Base-by-base conservation (phyloP, 2,329 filamentous ascomycete genomes). In the Fusarium nisikadoi region DNA sequence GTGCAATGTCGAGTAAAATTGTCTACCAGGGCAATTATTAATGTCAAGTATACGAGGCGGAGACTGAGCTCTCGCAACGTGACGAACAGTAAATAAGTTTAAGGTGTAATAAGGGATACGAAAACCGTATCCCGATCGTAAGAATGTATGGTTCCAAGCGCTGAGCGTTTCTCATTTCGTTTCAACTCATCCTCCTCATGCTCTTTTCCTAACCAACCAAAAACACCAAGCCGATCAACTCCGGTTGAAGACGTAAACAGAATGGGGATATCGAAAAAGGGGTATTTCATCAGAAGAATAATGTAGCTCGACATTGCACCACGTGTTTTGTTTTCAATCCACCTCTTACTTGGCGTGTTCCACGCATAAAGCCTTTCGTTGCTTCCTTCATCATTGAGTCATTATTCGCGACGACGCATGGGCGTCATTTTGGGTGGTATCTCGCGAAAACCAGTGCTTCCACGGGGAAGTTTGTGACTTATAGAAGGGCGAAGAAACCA, bases 401-500 rank as follows among this genome's bases (percentile, higher is more conserved):
- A 74, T 82, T 69, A 79, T 76, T 79, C 78, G 76, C 80, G 77
- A 75, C 67, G 78, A 77, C 74, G 76, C 74, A 75, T 74, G 64
- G 47, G 63, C 66, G 35, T 53, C 68, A 43, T 70, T 66, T 64
- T 45, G 38, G 23, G 36, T 35, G 54, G 55, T 57, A 41, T 50
- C 61, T 43, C 35, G 43, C 61, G 57, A 68, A 45, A 29, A 45
- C 61, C 62, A 60, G 55, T 59, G 71, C 70, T 70, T 76, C 74
- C 72, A 78, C 71, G 73, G 59, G 61, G 74, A 65, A 73, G 74
- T 75, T 68, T 60, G 71, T 43, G 63, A 54, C 45, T 75, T 81
- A 83, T 73, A 83, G 71, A 54, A 83, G 80, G 53, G 79, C 80
- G 39, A 82, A 70, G 65, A 79, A 70, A 62, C 79, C 81, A 50